Evolutionary conservation across 1,284 basidiomycete species (phyloP), one percentile per base, ranked within the genome.

Genomic region (Cryptococcus amylolentus): DNA sequence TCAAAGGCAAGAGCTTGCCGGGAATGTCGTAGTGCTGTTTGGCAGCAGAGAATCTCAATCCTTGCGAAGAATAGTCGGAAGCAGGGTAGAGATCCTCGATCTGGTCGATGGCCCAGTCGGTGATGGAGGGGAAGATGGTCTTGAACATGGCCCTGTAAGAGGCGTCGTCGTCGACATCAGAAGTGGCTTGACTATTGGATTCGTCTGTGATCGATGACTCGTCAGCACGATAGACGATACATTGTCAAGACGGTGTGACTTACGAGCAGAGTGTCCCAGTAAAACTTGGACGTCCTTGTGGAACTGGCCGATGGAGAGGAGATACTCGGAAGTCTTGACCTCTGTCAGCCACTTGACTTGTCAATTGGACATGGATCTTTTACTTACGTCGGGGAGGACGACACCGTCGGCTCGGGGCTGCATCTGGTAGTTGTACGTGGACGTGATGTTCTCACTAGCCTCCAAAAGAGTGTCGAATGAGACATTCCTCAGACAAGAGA

Each of bases 391-490:
- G 0, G 76, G 78, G 39, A 84, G 61, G 67, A 84, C 81, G 0
- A 75, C 71, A 1, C 84, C 84, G 58, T 84, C 84, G 8, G 79
- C 79, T 5, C 81, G 76, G 42, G 82, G 83, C 18, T 54, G 52
- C 52, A 54, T 54, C 45, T 54, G 52, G 40, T 54, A 54, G 14
- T 27, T 28, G 37, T 49, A 54, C n/a, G 46, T 54, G 12, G 28
- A 37, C 12, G 52, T 54, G 20, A 54, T 54, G 40, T 54, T 54
- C n/a, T 54, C 28, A 42, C 52, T 54, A 4, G 52, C 46, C 79
- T 58, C 81, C 81, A 84, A 0, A 50, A 83, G 68, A 18, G 62
- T 67, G 1, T 63, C 58, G 51, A 78, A 81, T 3, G 80, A 77
- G 0, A 83, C 79, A 1, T 68, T 73, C 10, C 83, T 77, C 49